Evolutionary conservation across 2,329 filamentous ascomycete genomes (phyloP).

Genomic region (Colletotrichum australisinense): DNA sequence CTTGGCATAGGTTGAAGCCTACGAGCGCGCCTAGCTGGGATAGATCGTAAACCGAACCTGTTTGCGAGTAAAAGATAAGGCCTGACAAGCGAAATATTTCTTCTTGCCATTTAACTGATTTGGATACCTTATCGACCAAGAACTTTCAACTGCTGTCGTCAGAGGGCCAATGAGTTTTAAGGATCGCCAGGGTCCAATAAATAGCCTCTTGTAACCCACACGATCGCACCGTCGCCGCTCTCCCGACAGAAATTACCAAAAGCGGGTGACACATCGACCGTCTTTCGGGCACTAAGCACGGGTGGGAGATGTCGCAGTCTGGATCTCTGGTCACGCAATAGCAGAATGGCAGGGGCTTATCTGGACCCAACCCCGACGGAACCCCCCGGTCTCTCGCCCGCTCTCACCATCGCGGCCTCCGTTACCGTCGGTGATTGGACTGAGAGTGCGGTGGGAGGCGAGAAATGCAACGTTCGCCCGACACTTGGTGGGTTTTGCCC

Average conservation of each 20-base stretch:
- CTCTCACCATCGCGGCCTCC: conserved; percentile 1
- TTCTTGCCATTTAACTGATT: too few species aligned
- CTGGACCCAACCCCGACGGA: neutral
- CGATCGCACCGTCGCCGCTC: conserved; percentile 15
- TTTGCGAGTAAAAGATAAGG: too few species aligned
- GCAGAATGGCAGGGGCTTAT: conserved; percentile 21
- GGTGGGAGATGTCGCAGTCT: conserved; percentile 27
- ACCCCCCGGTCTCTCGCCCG: neutral
- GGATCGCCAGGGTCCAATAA: neutral
- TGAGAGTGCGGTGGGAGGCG: neutral
- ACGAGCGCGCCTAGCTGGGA: too few species aligned
- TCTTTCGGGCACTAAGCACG: neutral
- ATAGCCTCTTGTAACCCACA: neutral
- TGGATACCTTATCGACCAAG: too few species aligned
- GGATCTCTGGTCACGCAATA: conserved; percentile 31
- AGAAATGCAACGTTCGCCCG: neutral
- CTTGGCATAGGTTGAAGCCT: too few species aligned
- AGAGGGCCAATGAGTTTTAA: too few species aligned
- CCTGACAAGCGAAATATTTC: too few species aligned
- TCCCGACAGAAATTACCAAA: conserved; percentile 25
- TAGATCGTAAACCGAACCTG: too few species aligned
- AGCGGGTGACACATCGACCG: neutral
- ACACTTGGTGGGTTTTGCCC: conserved; percentile 26
- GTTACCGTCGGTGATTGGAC: conserved; percentile 15
- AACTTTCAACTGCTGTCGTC: too few species aligned